These are phyloP conservation scores for Leccinum rimulosum DNA, from an alignment of 768 basidiomycete species.

Conservation along the genomic window DNA sequence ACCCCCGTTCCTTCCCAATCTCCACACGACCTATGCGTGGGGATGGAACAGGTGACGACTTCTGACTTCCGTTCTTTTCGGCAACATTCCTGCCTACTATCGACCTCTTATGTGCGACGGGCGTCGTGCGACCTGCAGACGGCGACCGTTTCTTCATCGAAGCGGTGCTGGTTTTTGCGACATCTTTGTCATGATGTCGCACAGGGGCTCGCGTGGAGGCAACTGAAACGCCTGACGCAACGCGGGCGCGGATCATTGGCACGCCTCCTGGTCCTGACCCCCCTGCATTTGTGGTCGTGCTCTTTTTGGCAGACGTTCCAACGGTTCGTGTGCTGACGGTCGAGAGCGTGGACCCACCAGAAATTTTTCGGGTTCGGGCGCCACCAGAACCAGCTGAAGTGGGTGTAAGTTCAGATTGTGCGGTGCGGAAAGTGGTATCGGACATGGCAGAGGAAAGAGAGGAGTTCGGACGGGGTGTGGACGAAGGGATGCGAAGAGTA, in stretches of 20 bases:
- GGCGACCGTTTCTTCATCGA: slow-evolving; percentile 21
- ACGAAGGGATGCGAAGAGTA: slow-evolving; percentile 31
- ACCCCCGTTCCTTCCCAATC: slow-evolving; percentile 34
- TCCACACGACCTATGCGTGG: slow-evolving; percentile 18
- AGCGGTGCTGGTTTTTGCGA: slow-evolving; percentile 21
- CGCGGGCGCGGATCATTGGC: slow-evolving; percentile 14
- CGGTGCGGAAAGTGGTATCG: slow-evolving; percentile 32
- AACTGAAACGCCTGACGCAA: slow-evolving; percentile 28
- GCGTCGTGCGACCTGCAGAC: slow-evolving; percentile 22
- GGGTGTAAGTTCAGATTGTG: slow-evolving; percentile 30
- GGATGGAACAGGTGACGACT: slow-evolving; percentile 13
- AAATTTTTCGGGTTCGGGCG: slow-evolving; percentile 29
- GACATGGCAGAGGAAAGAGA: slow-evolving; percentile 31
- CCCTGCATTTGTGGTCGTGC: not conserved
- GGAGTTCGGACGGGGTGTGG: slow-evolving; percentile 25
- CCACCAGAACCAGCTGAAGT: slow-evolving; percentile 25
- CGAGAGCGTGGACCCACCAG: slow-evolving; percentile 30
- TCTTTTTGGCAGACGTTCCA: slow-evolving; percentile 25
- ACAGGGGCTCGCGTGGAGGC: slow-evolving; percentile 23
- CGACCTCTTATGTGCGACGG: slow-evolving; percentile 20
- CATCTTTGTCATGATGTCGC: slow-evolving; percentile 26
- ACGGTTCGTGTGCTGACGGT: slow-evolving; percentile 31
- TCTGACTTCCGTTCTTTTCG: slow-evolving; percentile 17
- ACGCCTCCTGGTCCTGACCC: slow-evolving; percentile 11
- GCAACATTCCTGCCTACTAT: slow-evolving; percentile 9